Evolutionary conservation across 345 rosid species (phyloP).

Genomic region (Aurinia saxatilis): DNA sequence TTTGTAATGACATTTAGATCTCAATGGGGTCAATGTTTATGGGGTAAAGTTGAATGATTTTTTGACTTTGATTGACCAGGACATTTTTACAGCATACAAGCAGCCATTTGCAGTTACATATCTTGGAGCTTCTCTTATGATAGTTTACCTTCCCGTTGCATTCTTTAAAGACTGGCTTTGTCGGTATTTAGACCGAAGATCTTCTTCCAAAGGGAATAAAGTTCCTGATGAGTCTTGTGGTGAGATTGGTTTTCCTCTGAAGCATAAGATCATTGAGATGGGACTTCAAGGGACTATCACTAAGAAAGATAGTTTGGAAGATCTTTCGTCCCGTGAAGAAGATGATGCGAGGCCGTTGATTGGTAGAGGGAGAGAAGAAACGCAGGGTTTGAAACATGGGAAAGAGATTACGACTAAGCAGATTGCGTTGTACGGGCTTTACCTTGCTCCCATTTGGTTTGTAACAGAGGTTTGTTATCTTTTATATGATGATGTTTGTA

Average conservation of each 20-base stretch:
- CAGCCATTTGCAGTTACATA: slow-evolving; percentile 99
- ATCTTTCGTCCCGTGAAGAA: slow-evolving; percentile 52
- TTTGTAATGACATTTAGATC: slow-evolving; percentile 1
- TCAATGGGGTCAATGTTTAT: slow-evolving; percentile 10
- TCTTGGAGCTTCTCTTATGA: slow-evolving; percentile 97
- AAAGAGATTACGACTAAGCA: slow-evolving; percentile 57
- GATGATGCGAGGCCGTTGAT: slow-evolving; percentile 78
- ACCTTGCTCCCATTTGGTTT: slow-evolving; percentile 99
- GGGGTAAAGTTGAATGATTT: background rate
- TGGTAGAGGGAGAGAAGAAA: slow-evolving; percentile 50
- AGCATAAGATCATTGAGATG: slow-evolving; percentile 56
- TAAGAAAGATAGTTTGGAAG: slow-evolving; percentile 71
- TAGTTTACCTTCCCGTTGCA: slow-evolving; percentile 92
- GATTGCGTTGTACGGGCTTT: slow-evolving; percentile 73
- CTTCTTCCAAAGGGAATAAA: slow-evolving; percentile 45
- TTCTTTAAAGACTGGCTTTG: slow-evolving; percentile 82
- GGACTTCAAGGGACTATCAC: slow-evolving; percentile 62
- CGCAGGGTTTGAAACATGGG: slow-evolving; percentile 35
- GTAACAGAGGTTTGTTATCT: slow-evolving; percentile 70
- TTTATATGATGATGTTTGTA: background rate
- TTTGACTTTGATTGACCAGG: slow-evolving; percentile 44
- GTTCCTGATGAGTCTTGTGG: slow-evolving; percentile 39
- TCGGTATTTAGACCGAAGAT: slow-evolving; percentile 36
- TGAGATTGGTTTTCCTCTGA: slow-evolving; percentile 54
- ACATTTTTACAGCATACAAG: slow-evolving; percentile 80